These are phyloP conservation scores for Plasmodium berghei DNA, from an alignment of 169 alveolate species.

Conservation along the genomic window DNA sequence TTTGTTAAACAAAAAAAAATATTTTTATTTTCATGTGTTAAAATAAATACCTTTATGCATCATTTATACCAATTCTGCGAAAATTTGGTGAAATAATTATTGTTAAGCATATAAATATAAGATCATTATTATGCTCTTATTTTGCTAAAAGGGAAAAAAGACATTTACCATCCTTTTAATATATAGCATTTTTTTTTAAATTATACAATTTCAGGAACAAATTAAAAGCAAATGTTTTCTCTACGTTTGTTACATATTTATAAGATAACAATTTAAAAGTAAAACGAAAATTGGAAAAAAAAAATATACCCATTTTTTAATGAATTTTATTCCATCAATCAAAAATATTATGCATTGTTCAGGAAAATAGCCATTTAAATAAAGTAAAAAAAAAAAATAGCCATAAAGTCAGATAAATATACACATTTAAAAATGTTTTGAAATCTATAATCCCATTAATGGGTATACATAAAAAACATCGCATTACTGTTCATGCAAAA, in stretches of 20 bases:
- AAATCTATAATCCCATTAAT: neutral
- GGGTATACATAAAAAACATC: neutral
- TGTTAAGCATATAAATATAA: too few species aligned
- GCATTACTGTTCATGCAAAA: neutral
- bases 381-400: constrained; percentile 7
- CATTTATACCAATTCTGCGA: neutral
- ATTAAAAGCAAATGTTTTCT: neutral
- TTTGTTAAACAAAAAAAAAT: neutral
- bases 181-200: too few species aligned
- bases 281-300: neutral
- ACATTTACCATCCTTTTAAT: too few species aligned
- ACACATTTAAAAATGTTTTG: neutral
- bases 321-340: neutral
- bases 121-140: too few species aligned
- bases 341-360: constrained; percentile 6
- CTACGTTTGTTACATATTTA: constrained; percentile 1
- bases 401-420: neutral
- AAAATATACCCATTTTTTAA: neutral
- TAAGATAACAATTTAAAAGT: neutral
- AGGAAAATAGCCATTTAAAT: neutral
- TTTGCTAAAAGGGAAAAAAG: too few species aligned
- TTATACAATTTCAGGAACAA: too few species aligned
- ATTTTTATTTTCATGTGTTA: neutral
- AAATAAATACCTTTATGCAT: neutral
- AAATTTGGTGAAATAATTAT: too few species aligned